Evolutionary conservation across 495 filamentous ascomycete species (phyloP).

Genomic region (Opeltia flavorubescens): DNA sequence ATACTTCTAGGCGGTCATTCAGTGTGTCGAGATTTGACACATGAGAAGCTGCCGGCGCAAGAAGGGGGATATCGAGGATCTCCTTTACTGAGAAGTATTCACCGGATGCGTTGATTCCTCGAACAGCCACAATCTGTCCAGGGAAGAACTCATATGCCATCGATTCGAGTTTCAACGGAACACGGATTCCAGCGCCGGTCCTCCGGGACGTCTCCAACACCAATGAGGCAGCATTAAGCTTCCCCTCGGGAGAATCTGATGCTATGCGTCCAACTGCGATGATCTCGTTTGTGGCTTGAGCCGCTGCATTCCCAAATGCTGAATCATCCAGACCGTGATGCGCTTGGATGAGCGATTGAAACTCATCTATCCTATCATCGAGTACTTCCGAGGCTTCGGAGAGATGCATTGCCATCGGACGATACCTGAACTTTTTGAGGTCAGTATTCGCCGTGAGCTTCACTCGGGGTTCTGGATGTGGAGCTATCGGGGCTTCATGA

Average conservation of each 20-base stretch:
- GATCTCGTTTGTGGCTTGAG: conserved; percentile 70
- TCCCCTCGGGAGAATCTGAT: conserved; percentile 71
- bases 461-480: conserved; percentile 61
- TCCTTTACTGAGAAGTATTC: conserved; percentile 70
- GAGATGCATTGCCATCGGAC: conserved; percentile 83
- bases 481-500: conserved; percentile 57
- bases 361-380: conserved; percentile 90
- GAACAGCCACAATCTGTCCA: conserved; percentile 79
- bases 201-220: conserved; percentile 77
- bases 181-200: conserved; percentile 66
- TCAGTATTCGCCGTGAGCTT: conserved; percentile 72
- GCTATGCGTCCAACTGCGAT: conserved; percentile 84
- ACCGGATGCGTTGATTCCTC: conserved; percentile 76
- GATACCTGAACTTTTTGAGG: conserved; percentile 78
- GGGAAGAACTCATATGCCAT: conserved; percentile 80
- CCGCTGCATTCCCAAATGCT: conserved; percentile 77
- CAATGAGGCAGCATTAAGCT: conserved; percentile 66
- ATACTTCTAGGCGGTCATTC: conserved; percentile 49
- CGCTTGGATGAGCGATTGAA: conserved; percentile 53
- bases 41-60: conserved; percentile 53
- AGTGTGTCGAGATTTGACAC: conserved; percentile 44
- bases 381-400: conserved; percentile 83
- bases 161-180: conserved; percentile 62
- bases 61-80: conserved; percentile 55
- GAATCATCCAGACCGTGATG: conserved; percentile 62